Conservation (phyloP, 2,329 filamentous ascomycete species). For the Ophiostoma himal-ulmi region DNA sequence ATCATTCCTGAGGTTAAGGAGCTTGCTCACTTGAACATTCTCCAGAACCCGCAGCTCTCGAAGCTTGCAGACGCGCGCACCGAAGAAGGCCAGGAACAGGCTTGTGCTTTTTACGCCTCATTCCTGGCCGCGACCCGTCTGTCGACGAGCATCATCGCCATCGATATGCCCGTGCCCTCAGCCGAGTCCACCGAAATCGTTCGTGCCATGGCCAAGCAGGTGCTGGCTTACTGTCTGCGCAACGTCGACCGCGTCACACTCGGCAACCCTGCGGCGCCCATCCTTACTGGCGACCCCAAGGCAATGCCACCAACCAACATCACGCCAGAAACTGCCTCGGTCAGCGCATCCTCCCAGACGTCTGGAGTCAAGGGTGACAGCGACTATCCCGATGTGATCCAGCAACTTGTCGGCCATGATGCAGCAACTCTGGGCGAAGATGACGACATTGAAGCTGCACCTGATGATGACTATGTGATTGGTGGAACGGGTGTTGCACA, state of each 20-base stretch:
- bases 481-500: conserved; percentile 93
- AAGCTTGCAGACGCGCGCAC: conserved; percentile 68
- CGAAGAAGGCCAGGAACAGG: conserved; percentile 81
- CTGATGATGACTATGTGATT: conserved; percentile 92
- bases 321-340: conserved; percentile 24
- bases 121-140: conserved; percentile 81
- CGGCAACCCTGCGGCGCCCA: conserved; percentile 33
- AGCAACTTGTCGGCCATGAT: conserved; percentile 76
- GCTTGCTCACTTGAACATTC: conserved; percentile 78
- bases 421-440: conserved; percentile 46
- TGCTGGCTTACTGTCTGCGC: conserved; percentile 87
- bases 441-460: conserved; percentile 62
- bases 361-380: conserved; percentile 32
- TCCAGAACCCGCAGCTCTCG: conserved; percentile 71
- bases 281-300: conserved; percentile 40
- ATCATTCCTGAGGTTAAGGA: conserved; percentile 76
- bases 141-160: conserved; percentile 74
- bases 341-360: conserved; percentile 4
- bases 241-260: conserved; percentile 81
- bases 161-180: conserved; percentile 85
- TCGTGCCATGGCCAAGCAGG: conserved; percentile 84
- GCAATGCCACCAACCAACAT: conserved; percentile 17
- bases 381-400: conserved; percentile 72
- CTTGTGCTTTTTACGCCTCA: conserved; percentile 87
- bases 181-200: conserved; percentile 81